These are phyloP conservation scores for Acanthamoeba healyi DNA, from an alignment of 208 protist genomes.

Conservation along the genomic window DNA sequence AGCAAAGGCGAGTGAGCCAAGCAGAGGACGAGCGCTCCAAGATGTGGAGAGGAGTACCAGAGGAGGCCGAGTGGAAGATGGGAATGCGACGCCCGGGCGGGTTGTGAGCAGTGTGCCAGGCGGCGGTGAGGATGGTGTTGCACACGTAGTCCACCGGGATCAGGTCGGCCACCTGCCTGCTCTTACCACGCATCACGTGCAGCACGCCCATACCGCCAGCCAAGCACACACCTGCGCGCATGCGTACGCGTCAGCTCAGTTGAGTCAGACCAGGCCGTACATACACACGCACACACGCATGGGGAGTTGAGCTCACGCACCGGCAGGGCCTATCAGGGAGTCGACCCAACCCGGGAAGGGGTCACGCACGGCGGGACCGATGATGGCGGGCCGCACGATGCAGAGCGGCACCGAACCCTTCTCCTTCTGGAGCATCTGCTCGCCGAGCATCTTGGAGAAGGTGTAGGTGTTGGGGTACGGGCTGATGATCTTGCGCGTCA, in stretches of 20 bases:
- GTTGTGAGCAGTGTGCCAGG: conserved; percentile 19
- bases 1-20: background rate
- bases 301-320: background rate
- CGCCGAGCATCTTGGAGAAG: conserved; percentile 54
- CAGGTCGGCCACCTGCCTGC: conserved; percentile 12
- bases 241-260: background rate
- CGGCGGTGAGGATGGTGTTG: conserved; percentile 49
- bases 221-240: background rate
- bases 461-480: conserved; percentile 54
- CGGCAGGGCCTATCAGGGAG: conserved; percentile 29
- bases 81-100: conserved; percentile 30
- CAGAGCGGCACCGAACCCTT: conserved; percentile 21
- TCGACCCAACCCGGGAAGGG: conserved; percentile 43
- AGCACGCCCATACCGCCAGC: conserved; percentile 14
- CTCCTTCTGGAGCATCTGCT: conserved; percentile 17
- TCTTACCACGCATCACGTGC: conserved; percentile 39
- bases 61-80: conserved; percentile 37
- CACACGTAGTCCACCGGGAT: conserved; percentile 41
- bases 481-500: conserved; percentile 30
- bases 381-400: conserved; percentile 38
- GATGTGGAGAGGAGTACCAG: conserved; percentile 2
- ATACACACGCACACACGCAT: too few relatives aligned
- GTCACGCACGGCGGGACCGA: conserved; percentile 16
- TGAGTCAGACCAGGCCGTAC: too few relatives aligned
- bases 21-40: too few relatives aligned